Conservation (phyloP, 805 yeast species). For the Sungouiella thailandica region DNA sequence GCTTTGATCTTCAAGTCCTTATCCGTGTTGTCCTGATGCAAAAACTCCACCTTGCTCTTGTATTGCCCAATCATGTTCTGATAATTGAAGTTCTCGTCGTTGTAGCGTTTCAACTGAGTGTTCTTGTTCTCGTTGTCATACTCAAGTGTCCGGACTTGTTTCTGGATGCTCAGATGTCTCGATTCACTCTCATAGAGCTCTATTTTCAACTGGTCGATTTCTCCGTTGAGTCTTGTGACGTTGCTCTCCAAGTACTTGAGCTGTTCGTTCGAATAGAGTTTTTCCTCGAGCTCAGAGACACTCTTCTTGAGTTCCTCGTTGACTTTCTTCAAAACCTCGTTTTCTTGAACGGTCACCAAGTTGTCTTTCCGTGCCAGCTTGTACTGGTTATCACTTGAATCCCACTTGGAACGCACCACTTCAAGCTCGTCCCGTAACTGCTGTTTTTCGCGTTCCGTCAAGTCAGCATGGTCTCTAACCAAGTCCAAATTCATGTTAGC, state of each 20-base stretch:
- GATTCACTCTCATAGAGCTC: constrained; percentile 50
- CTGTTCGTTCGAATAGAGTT: constrained; percentile 47
- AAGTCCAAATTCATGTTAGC: constrained; percentile 24
- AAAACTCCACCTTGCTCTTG: constrained; percentile 34
- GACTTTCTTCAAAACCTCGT: constrained; percentile 53
- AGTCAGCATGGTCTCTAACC: constrained; percentile 31
- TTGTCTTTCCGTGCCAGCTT: constrained; percentile 43
- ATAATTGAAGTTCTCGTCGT: constrained; percentile 54
- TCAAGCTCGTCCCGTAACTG: constrained; percentile 31
- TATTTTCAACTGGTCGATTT: constrained; percentile 43
- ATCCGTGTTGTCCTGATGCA: constrained; percentile 36
- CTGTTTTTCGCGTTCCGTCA: constrained; percentile 28
- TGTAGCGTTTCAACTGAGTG: constrained; percentile 46
- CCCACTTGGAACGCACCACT: constrained; percentile 23
- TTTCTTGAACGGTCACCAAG: constrained; percentile 60
- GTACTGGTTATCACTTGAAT: constrained; percentile 24
- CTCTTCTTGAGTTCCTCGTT: constrained; percentile 47
- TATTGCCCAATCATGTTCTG: constrained; percentile 45
- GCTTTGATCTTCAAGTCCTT: constrained; percentile 41
- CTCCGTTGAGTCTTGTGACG: constrained; percentile 47
- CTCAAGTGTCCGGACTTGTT: constrained; percentile 50
- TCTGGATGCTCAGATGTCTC: constrained; percentile 43
- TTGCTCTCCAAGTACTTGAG: constrained; percentile 58
- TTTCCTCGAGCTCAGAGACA: constrained; percentile 42
- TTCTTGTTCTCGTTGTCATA: constrained; percentile 48